Conservation (phyloP, 441 rosid genomes). For the Melastoma candidum region DNA sequence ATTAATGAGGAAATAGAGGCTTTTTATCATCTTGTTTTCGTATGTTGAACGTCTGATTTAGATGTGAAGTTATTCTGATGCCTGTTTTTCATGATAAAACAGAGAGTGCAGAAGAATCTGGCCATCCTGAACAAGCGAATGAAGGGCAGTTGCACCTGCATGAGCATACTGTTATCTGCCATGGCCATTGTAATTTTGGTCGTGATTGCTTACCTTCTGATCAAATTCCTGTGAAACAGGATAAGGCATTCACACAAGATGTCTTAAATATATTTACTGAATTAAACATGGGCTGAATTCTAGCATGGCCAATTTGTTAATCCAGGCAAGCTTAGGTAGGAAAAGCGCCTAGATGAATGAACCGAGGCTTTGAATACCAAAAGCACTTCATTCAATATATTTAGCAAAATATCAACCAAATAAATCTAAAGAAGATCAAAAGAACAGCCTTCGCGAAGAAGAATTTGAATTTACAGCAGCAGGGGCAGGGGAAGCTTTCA, state of each 20-base stretch:
- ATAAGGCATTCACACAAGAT: background rate
- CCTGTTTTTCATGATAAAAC: constrained; percentile 12
- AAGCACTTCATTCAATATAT: background rate
- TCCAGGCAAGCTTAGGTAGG: no score
- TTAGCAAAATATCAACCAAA: constrained; percentile 2
- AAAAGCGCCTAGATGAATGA: no score
- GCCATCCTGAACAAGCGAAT: constrained; percentile 85
- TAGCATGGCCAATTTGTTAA: background rate
- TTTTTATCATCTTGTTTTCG: no score
- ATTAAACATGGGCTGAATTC: constrained; percentile 2
- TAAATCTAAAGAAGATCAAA: constrained; percentile 22
- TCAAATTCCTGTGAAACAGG: constrained; percentile 53
- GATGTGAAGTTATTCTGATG: background rate
- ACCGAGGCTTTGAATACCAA: background rate
- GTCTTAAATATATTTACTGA: background rate
- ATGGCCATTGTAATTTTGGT: constrained; percentile 67
- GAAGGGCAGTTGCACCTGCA: constrained; percentile 79
- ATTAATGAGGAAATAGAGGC: no score
- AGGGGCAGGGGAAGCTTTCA: constrained; percentile 32
- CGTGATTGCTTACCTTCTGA: constrained; percentile 44
- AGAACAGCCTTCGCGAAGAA: constrained; percentile 65
- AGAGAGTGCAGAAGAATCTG: constrained; percentile 90
- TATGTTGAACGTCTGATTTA: background rate
- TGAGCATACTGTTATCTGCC: constrained; percentile 73
- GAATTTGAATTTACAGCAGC: constrained; percentile 44